These are phyloP conservation scores for Phaeosphaeriaceae sp. DNA, from an alignment of 2,329 filamentous ascomycete genomes.

Conservation along the genomic window DNA sequence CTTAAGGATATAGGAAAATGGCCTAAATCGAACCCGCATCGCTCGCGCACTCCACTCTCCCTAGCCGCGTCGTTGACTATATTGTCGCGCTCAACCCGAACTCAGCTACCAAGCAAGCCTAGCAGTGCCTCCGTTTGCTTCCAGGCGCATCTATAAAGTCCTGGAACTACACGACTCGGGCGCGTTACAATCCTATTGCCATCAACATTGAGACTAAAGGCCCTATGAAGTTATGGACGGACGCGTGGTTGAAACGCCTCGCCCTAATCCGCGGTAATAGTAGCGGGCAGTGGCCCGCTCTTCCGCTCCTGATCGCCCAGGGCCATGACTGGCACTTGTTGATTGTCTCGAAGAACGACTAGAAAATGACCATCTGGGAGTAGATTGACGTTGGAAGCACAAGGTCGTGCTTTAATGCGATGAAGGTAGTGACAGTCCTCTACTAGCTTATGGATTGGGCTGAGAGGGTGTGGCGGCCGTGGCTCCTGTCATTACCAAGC, in stretches of 20 bases:
- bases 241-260: conserved; percentile 31
- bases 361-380: conserved; percentile 25
- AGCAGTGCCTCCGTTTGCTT: conserved; percentile 18
- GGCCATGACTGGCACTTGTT: conserved; percentile 37
- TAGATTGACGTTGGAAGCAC: conserved; percentile 31
- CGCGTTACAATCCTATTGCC: conserved; percentile 19
- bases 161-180: too few relatives aligned
- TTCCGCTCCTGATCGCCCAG: conserved; percentile 31
- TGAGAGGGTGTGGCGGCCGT: conserved; percentile 34
- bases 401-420: conserved; percentile 28
- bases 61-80: conserved; percentile 31
- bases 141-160: too few relatives aligned
- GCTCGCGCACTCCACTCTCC: conserved; percentile 7
- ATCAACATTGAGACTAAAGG: conserved; percentile 33
- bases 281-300: conserved; percentile 16
- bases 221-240: conserved; percentile 23
- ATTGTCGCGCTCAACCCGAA: conserved; percentile 27
- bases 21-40: too few relatives aligned
- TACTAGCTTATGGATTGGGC: conserved; percentile 35
- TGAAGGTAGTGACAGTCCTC: conserved; percentile 30
- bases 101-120: conserved; percentile 19
- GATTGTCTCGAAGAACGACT: conserved; percentile 24
- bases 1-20: too few relatives aligned
- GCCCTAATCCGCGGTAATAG: conserved; percentile 11
- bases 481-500: conserved; percentile 22